Evolutionary conservation across 2,329 filamentous ascomycete species (phyloP).

Genomic region (Phialophora chinensis): DNA sequence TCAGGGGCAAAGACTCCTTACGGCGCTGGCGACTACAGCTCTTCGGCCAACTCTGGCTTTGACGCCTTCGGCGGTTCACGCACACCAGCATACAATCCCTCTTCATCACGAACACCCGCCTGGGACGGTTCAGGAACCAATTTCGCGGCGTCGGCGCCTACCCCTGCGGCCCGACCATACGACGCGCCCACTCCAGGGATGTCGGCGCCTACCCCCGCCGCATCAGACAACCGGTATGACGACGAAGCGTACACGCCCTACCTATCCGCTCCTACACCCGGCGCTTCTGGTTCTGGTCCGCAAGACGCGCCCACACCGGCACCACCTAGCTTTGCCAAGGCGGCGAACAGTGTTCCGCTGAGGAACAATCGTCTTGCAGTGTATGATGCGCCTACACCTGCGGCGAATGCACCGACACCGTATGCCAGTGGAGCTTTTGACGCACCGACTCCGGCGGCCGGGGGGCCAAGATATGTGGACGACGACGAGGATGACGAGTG

Average conservation of each 20-base stretch:
- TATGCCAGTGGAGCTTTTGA: slow-evolving; percentile 54
- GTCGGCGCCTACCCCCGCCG: slow-evolving; percentile 72
- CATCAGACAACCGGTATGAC: slow-evolving; percentile 56
- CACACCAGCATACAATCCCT: slow-evolving; percentile 74
- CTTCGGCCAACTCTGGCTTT: slow-evolving; percentile 70
- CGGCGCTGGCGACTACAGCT: slow-evolving; percentile 64
- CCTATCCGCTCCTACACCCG: slow-evolving; percentile 52
- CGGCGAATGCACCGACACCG: slow-evolving; percentile 63
- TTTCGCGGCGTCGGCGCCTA: slow-evolving; percentile 41
- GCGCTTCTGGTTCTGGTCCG: slow-evolving; percentile 50
- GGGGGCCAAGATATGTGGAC: slow-evolving; percentile 40
- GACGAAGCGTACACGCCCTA: slow-evolving; percentile 55
- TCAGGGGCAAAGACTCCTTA: slow-evolving; percentile 75
- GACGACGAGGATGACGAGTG: slow-evolving; percentile 40
- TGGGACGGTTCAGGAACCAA: slow-evolving; percentile 43
- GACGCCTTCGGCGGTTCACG: slow-evolving; percentile 73
- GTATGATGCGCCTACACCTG: slow-evolving; percentile 40
- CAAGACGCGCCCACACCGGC: slow-evolving; percentile 58
- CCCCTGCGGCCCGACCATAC: slow-evolving; percentile 56
- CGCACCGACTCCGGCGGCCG: slow-evolving; percentile 49
- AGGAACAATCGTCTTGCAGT: slow-evolving; percentile 33
- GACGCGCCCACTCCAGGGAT: slow-evolving; percentile 75
- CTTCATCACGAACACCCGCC: slow-evolving; percentile 55
- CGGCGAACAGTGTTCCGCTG: slow-evolving; percentile 37
- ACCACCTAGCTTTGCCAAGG: slow-evolving; percentile 42